phyloP scores from a whole-genome alignment of 2,329 filamentous ascomycete species.

The Apiospora arundinis region DNA sequence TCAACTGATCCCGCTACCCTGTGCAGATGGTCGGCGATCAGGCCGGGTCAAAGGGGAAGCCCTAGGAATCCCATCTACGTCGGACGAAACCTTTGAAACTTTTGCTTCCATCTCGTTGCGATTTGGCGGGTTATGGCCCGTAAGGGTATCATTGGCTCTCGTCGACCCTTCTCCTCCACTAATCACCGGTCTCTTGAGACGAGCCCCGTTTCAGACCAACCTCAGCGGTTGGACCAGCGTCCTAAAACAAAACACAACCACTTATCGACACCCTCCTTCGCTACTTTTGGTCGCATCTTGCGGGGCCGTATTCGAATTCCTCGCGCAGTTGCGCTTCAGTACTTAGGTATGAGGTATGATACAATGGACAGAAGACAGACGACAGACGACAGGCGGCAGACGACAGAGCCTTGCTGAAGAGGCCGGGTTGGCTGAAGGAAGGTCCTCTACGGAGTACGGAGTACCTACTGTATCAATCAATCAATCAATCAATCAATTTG shows the following conservation, averaged over 20 bases:
- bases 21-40: background rate
- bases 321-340: background rate
- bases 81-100: slow-evolving; percentile 6
- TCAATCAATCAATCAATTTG: no score
- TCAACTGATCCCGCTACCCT: background rate
- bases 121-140: background rate
- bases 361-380: background rate
- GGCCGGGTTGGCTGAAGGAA: no score
- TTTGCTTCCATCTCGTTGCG: background rate
- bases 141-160: background rate
- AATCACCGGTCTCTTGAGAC: slow-evolving; percentile 7
- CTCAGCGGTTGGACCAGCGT: slow-evolving; percentile 6
- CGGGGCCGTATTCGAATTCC: background rate
- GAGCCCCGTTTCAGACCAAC: slow-evolving; percentile 11
- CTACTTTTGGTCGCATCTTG: background rate
- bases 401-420: no score
- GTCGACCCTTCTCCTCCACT: slow-evolving; percentile 5
- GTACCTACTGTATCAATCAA: no score
- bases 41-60: background rate
- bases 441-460: no score
- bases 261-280: background rate
- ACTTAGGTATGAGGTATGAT: background rate
- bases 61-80: background rate
- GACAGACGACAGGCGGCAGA: no score
- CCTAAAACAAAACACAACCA: slow-evolving; percentile 12